A percentile compares a stretch with the other conserved stretches of the same genome.
Conservation (phyloP, 495 filamentous ascomycete species). For the Podospora appendiculata region DNA sequence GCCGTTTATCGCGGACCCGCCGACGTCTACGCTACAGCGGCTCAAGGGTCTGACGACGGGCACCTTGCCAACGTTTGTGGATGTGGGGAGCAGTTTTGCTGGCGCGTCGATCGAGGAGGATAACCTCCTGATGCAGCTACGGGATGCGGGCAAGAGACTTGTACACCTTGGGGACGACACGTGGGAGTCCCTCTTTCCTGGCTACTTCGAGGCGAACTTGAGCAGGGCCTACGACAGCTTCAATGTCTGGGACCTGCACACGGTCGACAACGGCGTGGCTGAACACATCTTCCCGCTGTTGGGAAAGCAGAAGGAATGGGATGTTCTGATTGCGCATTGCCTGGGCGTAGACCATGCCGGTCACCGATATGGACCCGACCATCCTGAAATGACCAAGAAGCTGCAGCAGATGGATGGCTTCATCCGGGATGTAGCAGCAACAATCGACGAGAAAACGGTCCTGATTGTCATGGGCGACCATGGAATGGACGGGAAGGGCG, state of each 20-base stretch:
- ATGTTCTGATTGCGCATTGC: conserved; percentile 86
- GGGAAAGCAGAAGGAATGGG: conserved; percentile 66
- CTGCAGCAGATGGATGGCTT: conserved; percentile 84
- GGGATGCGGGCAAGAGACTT: conserved; percentile 69
- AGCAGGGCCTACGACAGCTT: conserved; percentile 89
- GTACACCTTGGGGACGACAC: conserved; percentile 96
- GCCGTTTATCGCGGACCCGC: conserved; percentile 96
- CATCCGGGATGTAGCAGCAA: conserved; percentile 60
- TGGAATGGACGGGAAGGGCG: conserved; percentile 95
- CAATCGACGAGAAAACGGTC: conserved; percentile 76
- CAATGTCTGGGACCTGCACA: conserved; percentile 97
- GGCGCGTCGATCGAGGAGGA: conserved; percentile 97
- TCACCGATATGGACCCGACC: conserved; percentile 90
- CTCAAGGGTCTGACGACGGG: conserved; percentile 93
- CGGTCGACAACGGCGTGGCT: conserved; percentile 92
- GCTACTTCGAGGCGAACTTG: conserved; percentile 78
- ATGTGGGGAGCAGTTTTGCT: conserved; percentile 89
- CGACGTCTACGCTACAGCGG: conserved; percentile 85
- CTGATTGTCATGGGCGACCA: conserved; percentile 97
- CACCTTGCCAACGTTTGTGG: conserved; percentile 89
- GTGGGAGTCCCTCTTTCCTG: conserved; percentile 88
- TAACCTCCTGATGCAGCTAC: conserved; percentile 80
- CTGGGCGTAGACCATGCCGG: conserved; percentile 96
- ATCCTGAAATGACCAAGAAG: conserved; percentile 85
- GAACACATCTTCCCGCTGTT: conserved; percentile 86